Conservation (phyloP, 345 rosid species). For the Sonneratia alba region DNA sequence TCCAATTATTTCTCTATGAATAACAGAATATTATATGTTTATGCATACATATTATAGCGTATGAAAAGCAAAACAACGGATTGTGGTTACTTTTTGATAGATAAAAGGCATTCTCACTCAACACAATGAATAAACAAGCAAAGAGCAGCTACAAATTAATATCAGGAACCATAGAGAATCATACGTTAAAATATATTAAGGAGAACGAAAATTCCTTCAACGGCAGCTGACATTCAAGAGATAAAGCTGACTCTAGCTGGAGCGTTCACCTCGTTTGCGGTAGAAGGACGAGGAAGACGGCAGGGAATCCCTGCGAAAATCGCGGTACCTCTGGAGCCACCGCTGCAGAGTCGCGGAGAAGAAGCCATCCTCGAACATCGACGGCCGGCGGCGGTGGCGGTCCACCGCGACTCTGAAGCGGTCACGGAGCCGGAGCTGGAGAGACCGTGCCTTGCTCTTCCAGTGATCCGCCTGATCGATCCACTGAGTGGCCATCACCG, state of each 20-base stretch:
- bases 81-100: too few relatives aligned
- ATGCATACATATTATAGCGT: too few relatives aligned
- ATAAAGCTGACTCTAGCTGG: background rate
- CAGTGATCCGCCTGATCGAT: constrained; percentile 68
- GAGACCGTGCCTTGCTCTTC: constrained; percentile 53
- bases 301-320: constrained; percentile 71
- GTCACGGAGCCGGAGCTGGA: constrained; percentile 65
- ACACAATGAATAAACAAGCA: background rate
- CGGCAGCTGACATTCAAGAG: background rate
- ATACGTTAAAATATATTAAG: background rate
- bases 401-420: constrained; percentile 70
- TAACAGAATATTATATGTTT: too few relatives aligned
- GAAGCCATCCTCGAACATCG: constrained; percentile 38
- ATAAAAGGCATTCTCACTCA: too few relatives aligned
- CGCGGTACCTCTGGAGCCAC: constrained; percentile 46
- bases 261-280: constrained; percentile 54
- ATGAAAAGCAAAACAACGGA: background rate
- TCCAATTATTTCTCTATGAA: background rate
- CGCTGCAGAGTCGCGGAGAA: constrained; percentile 63
- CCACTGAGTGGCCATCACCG: constrained; percentile 41
- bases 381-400: constrained; percentile 34
- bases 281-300: constrained; percentile 69
- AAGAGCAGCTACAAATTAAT: background rate
- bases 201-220: background rate
- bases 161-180: background rate